Evolutionary conservation across 2,329 filamentous ascomycete genomes (phyloP), one percentile per base, ranked within the genome.

Genomic region (Whalleya microplaca): DNA sequence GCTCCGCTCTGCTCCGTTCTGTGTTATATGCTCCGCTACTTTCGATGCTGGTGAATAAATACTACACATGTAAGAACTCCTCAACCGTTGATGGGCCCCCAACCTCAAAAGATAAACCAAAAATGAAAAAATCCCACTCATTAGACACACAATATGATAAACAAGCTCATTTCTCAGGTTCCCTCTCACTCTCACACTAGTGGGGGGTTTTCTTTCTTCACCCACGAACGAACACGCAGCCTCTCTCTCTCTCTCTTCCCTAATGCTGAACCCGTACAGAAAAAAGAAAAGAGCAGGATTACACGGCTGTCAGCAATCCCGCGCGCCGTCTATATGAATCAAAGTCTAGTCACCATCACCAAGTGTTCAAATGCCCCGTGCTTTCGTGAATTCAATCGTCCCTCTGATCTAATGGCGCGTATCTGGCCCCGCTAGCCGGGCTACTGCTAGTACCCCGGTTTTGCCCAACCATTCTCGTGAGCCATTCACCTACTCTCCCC

Each of bases 401-500:
- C 43, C 69, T 66, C 51, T 79, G 76, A 32, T 72, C 75, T 48
- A 79, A 62, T 10, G 74, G 73, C 45, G 72, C 72, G 61, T 79
- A 79, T 60, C 73, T 69, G 20, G 67, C 72, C 40, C 69, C 66
- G 42, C 68, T 64, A 16, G 71, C 70, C 27, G 72, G 70, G 41
- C 69, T 71, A 41, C 71, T 70, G 20, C 67, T 67, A 0, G 69
- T 63, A 21, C 68, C 67, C n/a, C 74, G 67, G n/a, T 72, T 66
- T 52, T 68, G 72, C 12, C 76, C 73, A 19, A 77, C 70, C 45
- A 80, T 69, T 20, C 74, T 72, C 8, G 70, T 74, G 9, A 80
- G 65, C 82, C 82, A 85, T 8, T 80, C 80, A 21, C 79, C 76
- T 37, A 84, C 74, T 53, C 79, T 65, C 20, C 69, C 69, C 45